phyloP scores from a whole-genome alignment of 805 yeast species.

The Candida dajiaensis region DNA sequence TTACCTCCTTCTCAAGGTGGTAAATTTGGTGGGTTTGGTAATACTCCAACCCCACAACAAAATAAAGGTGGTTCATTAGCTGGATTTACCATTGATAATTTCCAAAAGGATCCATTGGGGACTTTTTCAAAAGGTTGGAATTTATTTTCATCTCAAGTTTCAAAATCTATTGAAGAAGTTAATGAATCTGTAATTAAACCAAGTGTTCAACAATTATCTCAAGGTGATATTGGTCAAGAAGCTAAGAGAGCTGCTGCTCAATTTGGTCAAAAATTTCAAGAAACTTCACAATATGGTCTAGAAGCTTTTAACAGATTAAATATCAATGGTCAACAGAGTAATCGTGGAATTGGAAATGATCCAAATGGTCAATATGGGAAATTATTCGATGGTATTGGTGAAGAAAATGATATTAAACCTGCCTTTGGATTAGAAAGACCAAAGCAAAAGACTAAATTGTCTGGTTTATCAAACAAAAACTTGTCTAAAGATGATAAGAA shows the following conservation, averaged over 20 bases:
- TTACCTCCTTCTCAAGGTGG: conserved; percentile 95
- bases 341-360: conserved; percentile 15
- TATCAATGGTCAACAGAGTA: conserved; percentile 27
- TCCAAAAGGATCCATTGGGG: conserved; percentile 85
- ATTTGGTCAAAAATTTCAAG: conserved; percentile 91
- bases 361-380: conserved; percentile 38
- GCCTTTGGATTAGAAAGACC: conserved; percentile 68
- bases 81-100: conserved; percentile 56
- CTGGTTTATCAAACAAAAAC: conserved; percentile 40
- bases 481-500: conserved; percentile 47
- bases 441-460: conserved; percentile 48
- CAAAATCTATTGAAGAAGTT: conserved; percentile 79
- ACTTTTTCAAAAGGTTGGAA: conserved; percentile 94
- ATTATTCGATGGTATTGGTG: conserved; percentile 51
- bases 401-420: conserved; percentile 39
- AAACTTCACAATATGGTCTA: conserved; percentile 72
- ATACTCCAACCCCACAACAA: conserved; percentile 50
- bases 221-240: conserved; percentile 72
- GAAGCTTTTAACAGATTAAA: conserved; percentile 46
- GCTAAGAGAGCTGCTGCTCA: conserved; percentile 93
- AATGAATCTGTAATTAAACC: conserved; percentile 89
- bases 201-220: conserved; percentile 73
- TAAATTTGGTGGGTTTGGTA: conserved; percentile 87
- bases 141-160: conserved; percentile 76
- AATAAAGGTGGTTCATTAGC: conserved; percentile 38